Evolutionary conservation across 1,284 basidiomycete genomes (phyloP), one percentile per base, ranked within the genome.

Genomic region (Fomitopsis betulina): DNA sequence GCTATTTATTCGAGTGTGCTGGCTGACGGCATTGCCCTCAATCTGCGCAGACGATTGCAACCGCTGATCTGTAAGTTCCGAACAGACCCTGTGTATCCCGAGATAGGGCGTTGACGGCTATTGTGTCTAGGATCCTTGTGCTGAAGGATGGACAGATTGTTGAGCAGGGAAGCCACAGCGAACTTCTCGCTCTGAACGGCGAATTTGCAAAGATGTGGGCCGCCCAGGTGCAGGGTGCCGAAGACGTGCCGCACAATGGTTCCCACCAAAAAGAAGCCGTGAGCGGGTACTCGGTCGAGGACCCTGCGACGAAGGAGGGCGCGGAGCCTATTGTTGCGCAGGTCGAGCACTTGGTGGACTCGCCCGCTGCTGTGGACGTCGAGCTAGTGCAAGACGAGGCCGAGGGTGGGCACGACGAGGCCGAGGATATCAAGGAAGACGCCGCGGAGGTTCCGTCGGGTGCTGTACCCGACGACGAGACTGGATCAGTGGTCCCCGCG

Each of bases 171-270:
- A 83, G 73, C 47, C 90, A 91, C 70, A 82, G 80, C 59, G 90
- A 93, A 61, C 78, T 94, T 42, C 72, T 93, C 55, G 82, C 83
- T 42, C 75, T 72, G 27, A 81, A 87, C 64, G 89, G 91, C 56
- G 68, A 84, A 39, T 94, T 93, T 67, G 87, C 90, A 12, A 78
- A 84, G 1, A 87, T 94, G 87, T 94, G 91, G 91, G 83, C 86
- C 0, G 85, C 91, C 68, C 88, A 93, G 67, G 77, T 88, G 35
- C 83, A 82, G 35, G 76, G 82, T n/a, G 78, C 72, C 15, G 85
- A 84, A 51, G 81, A 79, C 37, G 70, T 65, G 19, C 62, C 65
- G 8, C 63, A 73, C 61, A 60, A 72, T 27, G 65, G 65, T 59
- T 63, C 73, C 61, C 60, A 73, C 35, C 64, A 66, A 59, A 67